phyloP scores from a whole-genome alignment of 2,329 filamentous ascomycete genomes.

The Diaporthe citriasiana region DNA sequence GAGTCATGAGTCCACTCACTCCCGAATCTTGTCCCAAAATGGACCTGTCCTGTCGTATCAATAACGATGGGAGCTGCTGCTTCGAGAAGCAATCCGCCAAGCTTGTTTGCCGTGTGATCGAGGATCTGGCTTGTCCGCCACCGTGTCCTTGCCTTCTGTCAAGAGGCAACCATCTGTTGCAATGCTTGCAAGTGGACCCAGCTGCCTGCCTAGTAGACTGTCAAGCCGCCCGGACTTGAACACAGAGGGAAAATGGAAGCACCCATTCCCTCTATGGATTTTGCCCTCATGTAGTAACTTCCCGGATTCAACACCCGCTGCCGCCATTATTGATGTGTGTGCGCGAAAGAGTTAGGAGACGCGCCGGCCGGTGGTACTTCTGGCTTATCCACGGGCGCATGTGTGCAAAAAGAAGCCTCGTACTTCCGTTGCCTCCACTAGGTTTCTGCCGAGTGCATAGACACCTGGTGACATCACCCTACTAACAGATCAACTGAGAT shows the following conservation, averaged over 20 bases:
- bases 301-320: too few species aligned
- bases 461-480: conserved; percentile 13
- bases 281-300: too few species aligned
- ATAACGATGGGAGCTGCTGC: conserved; percentile 7
- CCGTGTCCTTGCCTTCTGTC: background rate
- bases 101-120: background rate
- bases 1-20: background rate
- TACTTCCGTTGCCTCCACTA: background rate
- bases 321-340: too few species aligned
- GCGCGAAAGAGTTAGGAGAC: background rate
- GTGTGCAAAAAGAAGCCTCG: background rate
- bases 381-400: background rate
- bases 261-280: too few species aligned
- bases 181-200: background rate
- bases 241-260: too few species aligned
- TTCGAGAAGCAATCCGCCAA: conserved; percentile 26
- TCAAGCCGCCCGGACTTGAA: background rate
- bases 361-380: background rate
- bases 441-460: background rate
- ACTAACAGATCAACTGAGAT: background rate
- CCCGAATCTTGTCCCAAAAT: conserved; percentile 1
- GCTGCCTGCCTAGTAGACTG: background rate
- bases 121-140: background rate
- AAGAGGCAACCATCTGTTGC: background rate
- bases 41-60: background rate